Conservation (phyloP, 352 stramenopile genomes). For the Phytophthora cryptogea region DNA sequence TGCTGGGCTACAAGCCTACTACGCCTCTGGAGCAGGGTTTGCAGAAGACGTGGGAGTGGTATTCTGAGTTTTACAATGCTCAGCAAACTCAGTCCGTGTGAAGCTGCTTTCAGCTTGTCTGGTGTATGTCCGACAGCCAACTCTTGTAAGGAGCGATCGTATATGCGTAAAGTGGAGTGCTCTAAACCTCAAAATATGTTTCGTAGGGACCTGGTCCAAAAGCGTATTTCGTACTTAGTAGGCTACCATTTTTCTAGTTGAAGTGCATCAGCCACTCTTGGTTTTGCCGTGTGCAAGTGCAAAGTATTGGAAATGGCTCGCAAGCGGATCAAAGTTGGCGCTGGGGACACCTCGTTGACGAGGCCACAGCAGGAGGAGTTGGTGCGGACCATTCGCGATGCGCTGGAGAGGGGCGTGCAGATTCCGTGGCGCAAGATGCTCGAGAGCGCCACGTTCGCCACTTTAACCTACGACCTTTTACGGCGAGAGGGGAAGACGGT, state of each 20-base stretch:
- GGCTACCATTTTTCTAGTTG: not conserved
- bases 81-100: not conserved
- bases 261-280: not conserved
- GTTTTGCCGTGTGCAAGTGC: constrained; percentile 7
- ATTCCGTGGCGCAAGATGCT: constrained; percentile 26
- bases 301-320: constrained; percentile 5
- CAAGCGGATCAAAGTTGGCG: constrained; percentile 15
- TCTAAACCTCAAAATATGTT: not conserved
- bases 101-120: not conserved
- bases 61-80: constrained; percentile 68
- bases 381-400: constrained; percentile 4
- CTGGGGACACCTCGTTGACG: constrained; percentile 3
- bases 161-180: not conserved
- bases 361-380: constrained; percentile 7
- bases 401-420: constrained; percentile 1
- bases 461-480: constrained; percentile 18
- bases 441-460: constrained; percentile 14
- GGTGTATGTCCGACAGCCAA: not conserved
- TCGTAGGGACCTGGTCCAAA: too few relatives aligned
- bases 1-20: constrained; percentile 96
- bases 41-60: constrained; percentile 94
- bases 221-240: too few relatives aligned
- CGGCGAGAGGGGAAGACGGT: constrained; percentile 20
- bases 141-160: constrained; percentile 1
- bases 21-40: constrained; percentile 95